These are phyloP conservation scores for Apiospora kogelbergensis DNA, from an alignment of 2,329 filamentous ascomycete genomes.

Conservation along the genomic window DNA sequence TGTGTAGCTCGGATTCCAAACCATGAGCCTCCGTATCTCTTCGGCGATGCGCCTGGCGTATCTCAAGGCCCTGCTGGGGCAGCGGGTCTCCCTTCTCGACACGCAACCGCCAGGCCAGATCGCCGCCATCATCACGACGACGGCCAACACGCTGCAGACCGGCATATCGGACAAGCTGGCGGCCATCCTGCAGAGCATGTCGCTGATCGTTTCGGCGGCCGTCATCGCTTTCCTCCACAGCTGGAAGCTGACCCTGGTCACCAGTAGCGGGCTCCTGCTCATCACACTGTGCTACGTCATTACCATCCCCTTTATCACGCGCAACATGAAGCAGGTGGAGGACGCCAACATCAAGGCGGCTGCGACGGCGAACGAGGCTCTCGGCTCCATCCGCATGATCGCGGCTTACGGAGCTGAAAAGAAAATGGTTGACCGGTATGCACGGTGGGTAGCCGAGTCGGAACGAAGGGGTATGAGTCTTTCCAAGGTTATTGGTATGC, in stretches of 20 bases:
- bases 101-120: slow-evolving; percentile 60
- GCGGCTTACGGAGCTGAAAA: slow-evolving; percentile 61
- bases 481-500: slow-evolving; percentile 27
- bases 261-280: slow-evolving; percentile 56
- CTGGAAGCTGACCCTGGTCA: slow-evolving; percentile 61
- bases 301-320: slow-evolving; percentile 56
- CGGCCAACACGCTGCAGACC: slow-evolving; percentile 61
- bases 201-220: slow-evolving; percentile 52
- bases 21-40: slow-evolving; percentile 61
- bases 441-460: slow-evolving; percentile 54
- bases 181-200: slow-evolving; percentile 53
- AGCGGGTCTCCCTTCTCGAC: slow-evolving; percentile 67
- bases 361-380: slow-evolving; percentile 60
- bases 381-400: slow-evolving; percentile 60
- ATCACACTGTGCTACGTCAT: slow-evolving; percentile 50
- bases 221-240: slow-evolving; percentile 57
- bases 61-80: slow-evolving; percentile 61
- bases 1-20: slow-evolving; percentile 52
- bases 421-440: slow-evolving; percentile 53
- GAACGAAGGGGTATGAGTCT: slow-evolving; percentile 31
- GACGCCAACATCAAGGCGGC: slow-evolving; percentile 58
- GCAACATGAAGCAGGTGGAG: slow-evolving; percentile 47
- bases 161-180: slow-evolving; percentile 65
- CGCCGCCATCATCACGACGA: slow-evolving; percentile 62
- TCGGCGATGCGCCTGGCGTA: slow-evolving; percentile 63